Percentiles rank a stretch among this genome's conserved stretches.
Evolutionary conservation across 1,284 basidiomycete genomes (phyloP).

Genomic region (Ustilago hordei): DNA sequence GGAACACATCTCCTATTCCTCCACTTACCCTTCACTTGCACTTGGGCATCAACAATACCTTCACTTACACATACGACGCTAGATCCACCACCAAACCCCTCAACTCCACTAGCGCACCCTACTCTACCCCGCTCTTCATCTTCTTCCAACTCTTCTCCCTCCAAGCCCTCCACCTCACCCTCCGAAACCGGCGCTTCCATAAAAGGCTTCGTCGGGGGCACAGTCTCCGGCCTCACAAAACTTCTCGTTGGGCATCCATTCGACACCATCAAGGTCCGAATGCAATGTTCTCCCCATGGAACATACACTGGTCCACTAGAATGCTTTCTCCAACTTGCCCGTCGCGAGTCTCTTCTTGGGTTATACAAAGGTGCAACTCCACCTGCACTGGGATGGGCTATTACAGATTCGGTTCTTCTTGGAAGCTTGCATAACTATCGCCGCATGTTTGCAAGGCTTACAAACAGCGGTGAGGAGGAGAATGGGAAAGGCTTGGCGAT

Average conservation of each 20-base stretch:
- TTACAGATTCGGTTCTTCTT: constrained; percentile 80
- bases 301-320: constrained; percentile 78
- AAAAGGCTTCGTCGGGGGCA: constrained; percentile 70
- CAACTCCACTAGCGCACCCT: constrained; percentile 13
- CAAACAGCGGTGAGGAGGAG: constrained; percentile 27
- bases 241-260: constrained; percentile 71
- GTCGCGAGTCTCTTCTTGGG: constrained; percentile 73
- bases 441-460: constrained; percentile 27
- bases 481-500: constrained; percentile 42
- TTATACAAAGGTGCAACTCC: constrained; percentile 74
- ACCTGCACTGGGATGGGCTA: constrained; percentile 81
- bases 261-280: constrained; percentile 80
- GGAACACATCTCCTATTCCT: constrained; percentile 11
- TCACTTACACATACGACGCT: constrained; percentile 13
- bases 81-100: constrained; percentile 37
- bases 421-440: constrained; percentile 74
- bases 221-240: constrained; percentile 70
- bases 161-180: background rate
- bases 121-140: background rate
- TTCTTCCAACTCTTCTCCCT: background rate
- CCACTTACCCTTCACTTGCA: constrained; percentile 8
- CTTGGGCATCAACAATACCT: constrained; percentile 16
- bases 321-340: constrained; percentile 76
- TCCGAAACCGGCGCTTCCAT: constrained; percentile 37
- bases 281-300: constrained; percentile 80